These are phyloP conservation scores for Geosmithia morbida DNA, from an alignment of 2,329 filamentous ascomycete genomes.

Conservation along the genomic window DNA sequence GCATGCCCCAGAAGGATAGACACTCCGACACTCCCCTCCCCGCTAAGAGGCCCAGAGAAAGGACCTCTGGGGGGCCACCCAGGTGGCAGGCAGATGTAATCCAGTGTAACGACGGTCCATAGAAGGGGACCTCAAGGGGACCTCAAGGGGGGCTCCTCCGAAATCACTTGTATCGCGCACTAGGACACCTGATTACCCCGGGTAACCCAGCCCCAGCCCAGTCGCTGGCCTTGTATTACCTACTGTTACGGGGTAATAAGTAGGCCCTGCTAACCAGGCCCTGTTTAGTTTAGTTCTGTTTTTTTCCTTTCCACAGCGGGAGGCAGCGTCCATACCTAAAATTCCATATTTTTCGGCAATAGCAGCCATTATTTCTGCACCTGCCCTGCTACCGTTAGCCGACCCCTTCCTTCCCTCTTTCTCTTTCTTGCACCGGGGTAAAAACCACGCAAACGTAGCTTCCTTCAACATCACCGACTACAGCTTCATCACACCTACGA, in stretches of 20 bases:
- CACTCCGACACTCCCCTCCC: background rate
- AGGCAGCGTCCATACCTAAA: too few species aligned
- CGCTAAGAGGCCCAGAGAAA: background rate
- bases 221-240: background rate
- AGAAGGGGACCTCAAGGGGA: background rate
- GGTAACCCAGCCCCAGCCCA: background rate
- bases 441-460: constrained; percentile 5
- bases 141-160: background rate
- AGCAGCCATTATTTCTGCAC: background rate
- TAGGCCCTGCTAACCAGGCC: too few species aligned
- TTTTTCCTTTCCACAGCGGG: too few species aligned
- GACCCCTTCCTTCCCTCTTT: background rate
- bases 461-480: background rate
- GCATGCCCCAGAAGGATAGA: background rate
- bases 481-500: background rate
- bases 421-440: background rate
- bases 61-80: background rate
- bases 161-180: background rate
- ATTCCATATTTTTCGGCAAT: background rate
- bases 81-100: background rate
- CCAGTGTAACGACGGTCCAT: background rate
- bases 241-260: background rate
- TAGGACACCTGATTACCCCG: background rate
- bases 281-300: too few species aligned
- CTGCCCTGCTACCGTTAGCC: background rate